phyloP scores from a whole-genome alignment of 2,329 filamentous ascomycete species.

The Basipetospora chlamydospora region DNA sequence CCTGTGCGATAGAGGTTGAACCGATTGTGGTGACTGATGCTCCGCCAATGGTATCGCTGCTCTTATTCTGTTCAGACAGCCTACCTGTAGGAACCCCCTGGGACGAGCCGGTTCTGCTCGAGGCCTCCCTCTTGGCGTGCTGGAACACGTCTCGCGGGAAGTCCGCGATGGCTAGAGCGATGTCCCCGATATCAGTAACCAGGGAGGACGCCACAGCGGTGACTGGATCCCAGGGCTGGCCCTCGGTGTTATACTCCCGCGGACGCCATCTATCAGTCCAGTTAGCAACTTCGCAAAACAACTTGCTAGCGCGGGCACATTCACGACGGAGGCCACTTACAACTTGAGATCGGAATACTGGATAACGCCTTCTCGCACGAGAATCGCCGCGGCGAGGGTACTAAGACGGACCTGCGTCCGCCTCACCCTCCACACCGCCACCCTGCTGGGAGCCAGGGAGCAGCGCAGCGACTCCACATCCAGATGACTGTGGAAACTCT shows the following conservation, averaged over 20 bases:
- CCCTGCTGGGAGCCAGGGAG: slow-evolving; percentile 48
- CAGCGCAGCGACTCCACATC: slow-evolving; percentile 54
- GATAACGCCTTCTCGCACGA: slow-evolving; percentile 50
- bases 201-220: slow-evolving; percentile 64
- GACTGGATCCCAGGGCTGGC: slow-evolving; percentile 66
- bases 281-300: too few species aligned
- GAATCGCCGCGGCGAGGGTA: slow-evolving; percentile 54
- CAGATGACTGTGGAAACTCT: slow-evolving; percentile 58
- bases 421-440: slow-evolving; percentile 63
- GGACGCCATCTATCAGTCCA: slow-evolving; percentile 33
- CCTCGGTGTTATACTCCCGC: slow-evolving; percentile 60
- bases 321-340: too few species aligned
- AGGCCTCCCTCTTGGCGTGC: slow-evolving; percentile 10
- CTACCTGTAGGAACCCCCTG: not conserved
- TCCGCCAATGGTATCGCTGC: slow-evolving; percentile 5
- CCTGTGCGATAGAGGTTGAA: too few species aligned
- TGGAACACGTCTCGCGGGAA: slow-evolving; percentile 37
- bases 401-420: slow-evolving; percentile 54
- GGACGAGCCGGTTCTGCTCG: slow-evolving; percentile 1
- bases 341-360: slow-evolving; percentile 59
- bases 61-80: slow-evolving; percentile 2
- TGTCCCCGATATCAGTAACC: slow-evolving; percentile 66
- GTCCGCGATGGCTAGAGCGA: slow-evolving; percentile 73
- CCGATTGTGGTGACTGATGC: too few species aligned
- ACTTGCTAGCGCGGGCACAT: too few species aligned